Conservation (phyloP, 176 grass and related monocot species). For the Miscanthus lutarioriparius region DNA sequence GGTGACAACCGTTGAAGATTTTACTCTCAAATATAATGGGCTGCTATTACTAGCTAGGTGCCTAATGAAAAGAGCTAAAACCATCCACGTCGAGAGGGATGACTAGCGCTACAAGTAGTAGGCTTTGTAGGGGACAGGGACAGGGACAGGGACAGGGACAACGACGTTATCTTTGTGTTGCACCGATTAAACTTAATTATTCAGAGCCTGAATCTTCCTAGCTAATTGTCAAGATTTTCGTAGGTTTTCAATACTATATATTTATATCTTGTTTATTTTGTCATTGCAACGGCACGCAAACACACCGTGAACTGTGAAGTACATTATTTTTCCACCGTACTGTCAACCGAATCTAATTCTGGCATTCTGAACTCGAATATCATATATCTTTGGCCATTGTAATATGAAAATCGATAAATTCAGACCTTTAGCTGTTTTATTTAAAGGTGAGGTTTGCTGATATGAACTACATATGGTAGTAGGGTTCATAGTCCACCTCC, state of each 20-base stretch:
- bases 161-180: background rate
- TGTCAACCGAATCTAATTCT: too few species aligned
- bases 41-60: background rate
- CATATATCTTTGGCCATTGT: too few species aligned
- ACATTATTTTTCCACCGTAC: too few species aligned
- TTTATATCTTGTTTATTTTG: background rate
- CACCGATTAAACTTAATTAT: background rate
- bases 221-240: background rate
- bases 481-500: too few species aligned
- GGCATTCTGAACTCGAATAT: too few species aligned
- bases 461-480: background rate
- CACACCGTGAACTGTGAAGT: too few species aligned
- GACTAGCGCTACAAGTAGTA: background rate
- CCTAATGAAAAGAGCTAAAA: conserved; percentile 3
- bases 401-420: too few species aligned
- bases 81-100: conserved; percentile 6
- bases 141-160: background rate
- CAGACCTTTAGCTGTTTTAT: too few species aligned
- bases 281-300: background rate
- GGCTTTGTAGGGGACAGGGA: background rate
- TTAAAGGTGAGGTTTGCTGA: background rate
- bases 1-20: background rate
- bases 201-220: background rate
- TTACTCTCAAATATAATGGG: background rate
- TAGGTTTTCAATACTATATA: too few species aligned